Percentiles rank a stretch among this genome's conserved stretches.
These are phyloP conservation scores for Salmacisia buchloeana DNA, from an alignment of 1,284 basidiomycete genomes.

Conservation along the genomic window DNA sequence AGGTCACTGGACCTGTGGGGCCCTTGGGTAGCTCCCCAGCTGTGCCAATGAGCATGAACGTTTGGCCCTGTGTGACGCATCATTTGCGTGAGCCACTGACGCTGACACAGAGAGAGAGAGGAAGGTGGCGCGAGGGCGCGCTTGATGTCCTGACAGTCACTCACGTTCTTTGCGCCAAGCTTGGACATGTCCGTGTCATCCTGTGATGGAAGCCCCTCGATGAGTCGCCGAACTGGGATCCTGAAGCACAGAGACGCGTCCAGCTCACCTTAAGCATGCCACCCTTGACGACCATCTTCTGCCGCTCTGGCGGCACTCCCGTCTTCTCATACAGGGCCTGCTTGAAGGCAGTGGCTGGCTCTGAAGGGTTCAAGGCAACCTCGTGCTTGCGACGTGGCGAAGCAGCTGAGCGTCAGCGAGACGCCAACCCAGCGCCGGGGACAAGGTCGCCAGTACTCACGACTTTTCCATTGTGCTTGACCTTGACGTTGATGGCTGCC, in stretches of 20 bases:
- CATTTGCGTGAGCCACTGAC: not conserved
- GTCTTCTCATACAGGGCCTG: conserved; percentile 72
- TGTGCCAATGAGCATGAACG: conserved; percentile 59
- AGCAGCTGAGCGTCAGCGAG: conserved; percentile 57
- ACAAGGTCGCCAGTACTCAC: conserved; percentile 11
- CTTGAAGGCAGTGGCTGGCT: conserved; percentile 71
- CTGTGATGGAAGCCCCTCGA: conserved; percentile 51
- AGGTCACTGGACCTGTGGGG: conserved; percentile 70
- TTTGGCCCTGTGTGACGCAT: conserved; percentile 32
- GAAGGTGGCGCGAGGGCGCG: not conserved
- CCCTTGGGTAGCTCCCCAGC: conserved; percentile 85
- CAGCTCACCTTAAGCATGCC: conserved; percentile 66
- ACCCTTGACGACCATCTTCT: conserved; percentile 96
- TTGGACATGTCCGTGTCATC: conserved; percentile 81
- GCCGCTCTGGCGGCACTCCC: conserved; percentile 77
- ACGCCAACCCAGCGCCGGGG: conserved; percentile 38
- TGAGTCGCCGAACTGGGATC: not conserved
- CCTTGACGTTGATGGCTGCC: conserved; percentile 58
- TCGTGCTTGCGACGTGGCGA: conserved; percentile 36
- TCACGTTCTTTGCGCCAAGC: conserved; percentile 57
- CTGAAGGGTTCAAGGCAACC: conserved; percentile 61
- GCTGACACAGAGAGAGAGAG: not conserved
- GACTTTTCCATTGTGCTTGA: conserved; percentile 83
- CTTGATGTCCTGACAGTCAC: no score
- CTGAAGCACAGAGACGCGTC: not conserved